Conservation (phyloP, 1,284 basidiomycete species). For the Mycena citricolor region DNA sequence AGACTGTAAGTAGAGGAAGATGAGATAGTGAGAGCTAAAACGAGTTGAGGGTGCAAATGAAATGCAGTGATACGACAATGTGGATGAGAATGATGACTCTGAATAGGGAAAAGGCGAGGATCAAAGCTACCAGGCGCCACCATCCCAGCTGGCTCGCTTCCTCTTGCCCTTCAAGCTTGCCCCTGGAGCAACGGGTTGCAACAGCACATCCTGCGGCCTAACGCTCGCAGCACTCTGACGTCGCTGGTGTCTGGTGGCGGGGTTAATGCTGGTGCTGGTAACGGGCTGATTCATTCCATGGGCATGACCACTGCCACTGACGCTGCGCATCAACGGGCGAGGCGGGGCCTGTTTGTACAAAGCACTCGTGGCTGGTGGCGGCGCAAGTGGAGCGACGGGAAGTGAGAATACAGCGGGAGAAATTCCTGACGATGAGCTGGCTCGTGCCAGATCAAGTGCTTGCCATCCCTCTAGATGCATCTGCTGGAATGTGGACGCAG, state of each 20-base stretch:
- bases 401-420: conserved; percentile 8
- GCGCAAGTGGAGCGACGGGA: not conserved
- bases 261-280: not conserved
- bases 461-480: conserved; percentile 35
- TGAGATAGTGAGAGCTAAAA: too few species aligned
- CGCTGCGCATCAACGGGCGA: conserved; percentile 18
- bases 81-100: too few species aligned
- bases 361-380: not conserved
- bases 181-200: not conserved
- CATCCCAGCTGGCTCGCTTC: conserved; percentile 24
- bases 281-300: not conserved
- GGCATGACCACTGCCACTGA: conserved; percentile 3
- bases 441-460: conserved; percentile 64
- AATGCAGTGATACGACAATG: too few species aligned
- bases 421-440: conserved; percentile 10
- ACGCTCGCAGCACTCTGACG: conserved; percentile 21
- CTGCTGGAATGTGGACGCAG: conserved; percentile 23
- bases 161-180: conserved; percentile 17
- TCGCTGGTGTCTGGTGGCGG: conserved; percentile 18
- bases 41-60: too few species aligned
- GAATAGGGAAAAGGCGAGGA: too few species aligned
- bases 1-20: too few species aligned
- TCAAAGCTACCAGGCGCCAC: conserved; percentile 19
- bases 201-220: conserved; percentile 13
- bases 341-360: too few species aligned